Evolutionary conservation across 139 green algal species (phyloP), one percentile per base, ranked within the genome.

Genomic region (Prasinococcaceae sp.): DNA sequence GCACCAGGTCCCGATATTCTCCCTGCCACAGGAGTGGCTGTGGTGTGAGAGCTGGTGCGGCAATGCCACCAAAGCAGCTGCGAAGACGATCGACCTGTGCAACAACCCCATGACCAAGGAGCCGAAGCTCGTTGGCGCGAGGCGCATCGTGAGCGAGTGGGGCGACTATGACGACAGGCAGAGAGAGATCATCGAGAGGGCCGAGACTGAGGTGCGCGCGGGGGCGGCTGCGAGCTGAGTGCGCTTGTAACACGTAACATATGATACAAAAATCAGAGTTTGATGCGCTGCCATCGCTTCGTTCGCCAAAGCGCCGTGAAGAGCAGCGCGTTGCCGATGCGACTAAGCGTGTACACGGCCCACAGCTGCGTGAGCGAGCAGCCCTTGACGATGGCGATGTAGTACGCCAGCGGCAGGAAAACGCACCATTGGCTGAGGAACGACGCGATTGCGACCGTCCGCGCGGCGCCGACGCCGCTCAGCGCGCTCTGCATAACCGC

Each of bases 21-120:
- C 70, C 28, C 68, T 98, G 47, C 59, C 59, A 4, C 70, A 88
- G 70, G 79, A 95, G 65, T 99, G 92, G 92, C 73, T 99, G 29
- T 99, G 90, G 90, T 99, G 92, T 55, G 92, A 99, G 74, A 92
- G 81, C 9, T 99, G 92, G 92, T 99, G 92, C 60, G 90, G 90
- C 29, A 89, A 92, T 42, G 55, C 66, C 3, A 98, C 84, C 9
- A 93, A 94, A 60, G 30, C 20, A 1, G n/a, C 38, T 61, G 89
- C 92, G 22, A 90, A 90, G 63, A 98, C 90, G 17, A 99, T 99
- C 36, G 92, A 99, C 68, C 78, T 99, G 50, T 99, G 92, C 79
- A 99, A 99, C 76, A 99, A 99, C 76, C 92, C 92, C 16, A 78
- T 90, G 60, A 99, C 92, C 32, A 99, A 99, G 79, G 92, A 99